Evolutionary conservation across 2,329 filamentous ascomycete species (phyloP), one percentile per base, ranked within the genome.

Genomic region (Colletotrichum siamense): DNA sequence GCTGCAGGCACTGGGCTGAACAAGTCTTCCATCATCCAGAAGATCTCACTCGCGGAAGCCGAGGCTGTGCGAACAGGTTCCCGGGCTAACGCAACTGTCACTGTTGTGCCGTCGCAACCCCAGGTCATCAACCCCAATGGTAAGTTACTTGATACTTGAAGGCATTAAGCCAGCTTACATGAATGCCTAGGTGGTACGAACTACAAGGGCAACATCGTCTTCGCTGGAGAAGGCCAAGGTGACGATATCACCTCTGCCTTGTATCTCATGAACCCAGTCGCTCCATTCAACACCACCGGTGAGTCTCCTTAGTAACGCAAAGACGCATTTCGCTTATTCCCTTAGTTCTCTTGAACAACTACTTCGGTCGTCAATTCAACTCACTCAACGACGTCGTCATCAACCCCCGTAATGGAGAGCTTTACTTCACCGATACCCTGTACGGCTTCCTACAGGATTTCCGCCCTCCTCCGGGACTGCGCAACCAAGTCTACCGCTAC

Each of bases 361-460:
- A 86, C 80, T 91, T 91, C 69, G 91, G 91, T 24, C 87, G 91
- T 4, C 86, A 89, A 34, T 93, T 93, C 82, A 91, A 88, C 80
- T 92, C 91, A 0, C 82, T 92, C 16, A 93, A 93, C 78, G 92
- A 93, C 76, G 86, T 91, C 0, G 86, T 87, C 2, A 80, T 91
- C 71, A 87, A 92, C 77, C 86, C 91, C 34, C 81, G 82, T 7
- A 92, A 89, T 73, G 86, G 87, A 22, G 88, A 91, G 26, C 83
- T 93, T 15, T 94, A 92, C 84, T 93, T 94, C 79, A 93, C 91
- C 3, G 92, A 94, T 73, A 89, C 90, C 0, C 86, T 88, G 5
- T 93, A 93, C 77, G 92, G 91, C 3, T 90, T 86, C 76, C 85
- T 90, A 39, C 91, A 93, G 79, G 86, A 90, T 22, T 92, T 93